Evolutionary conservation across 495 filamentous ascomycete genomes (phyloP).

Genomic region (Penicillium diatomitis): DNA sequence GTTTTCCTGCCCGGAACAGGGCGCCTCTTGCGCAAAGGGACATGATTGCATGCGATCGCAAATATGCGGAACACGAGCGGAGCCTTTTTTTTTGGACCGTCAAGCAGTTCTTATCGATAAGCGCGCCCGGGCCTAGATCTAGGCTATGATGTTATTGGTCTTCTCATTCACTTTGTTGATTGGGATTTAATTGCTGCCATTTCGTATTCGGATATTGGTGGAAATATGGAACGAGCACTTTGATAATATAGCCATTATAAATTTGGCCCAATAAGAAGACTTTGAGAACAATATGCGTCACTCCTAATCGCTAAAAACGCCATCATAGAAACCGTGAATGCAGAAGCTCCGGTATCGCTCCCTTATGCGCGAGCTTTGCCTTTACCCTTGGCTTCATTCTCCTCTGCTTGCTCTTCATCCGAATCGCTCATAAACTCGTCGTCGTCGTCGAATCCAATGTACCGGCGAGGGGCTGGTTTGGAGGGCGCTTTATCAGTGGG

Average conservation of each 20-base stretch:
- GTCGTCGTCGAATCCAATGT: conserved; percentile 84
- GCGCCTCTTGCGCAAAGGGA: conserved; percentile 23
- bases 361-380: conserved; percentile 31
- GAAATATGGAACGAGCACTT: too few species aligned
- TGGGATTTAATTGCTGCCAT: too few species aligned
- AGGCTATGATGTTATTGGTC: too few species aligned
- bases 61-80: conserved; percentile 10
- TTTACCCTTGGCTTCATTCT: conserved; percentile 30
- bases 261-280: too few species aligned
- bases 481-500: conserved; percentile 19
- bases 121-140: background rate
- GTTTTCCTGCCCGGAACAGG: conserved; percentile 10
- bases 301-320: background rate
- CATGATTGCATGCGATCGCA: conserved; percentile 18
- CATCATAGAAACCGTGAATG: conserved; percentile 6
- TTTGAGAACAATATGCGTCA: too few species aligned
- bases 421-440: conserved; percentile 83
- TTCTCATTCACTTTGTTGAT: too few species aligned
- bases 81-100: conserved; percentile 14
- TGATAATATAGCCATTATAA: too few species aligned
- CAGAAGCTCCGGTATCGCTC: background rate
- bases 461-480: conserved; percentile 39
- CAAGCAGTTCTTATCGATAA: conserved; percentile 14
- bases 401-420: conserved; percentile 41
- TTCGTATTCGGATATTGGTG: too few species aligned